These are phyloP conservation scores for Protomyces gravidus DNA, from an alignment of 1,139 yeast species.

Conservation along the genomic window DNA sequence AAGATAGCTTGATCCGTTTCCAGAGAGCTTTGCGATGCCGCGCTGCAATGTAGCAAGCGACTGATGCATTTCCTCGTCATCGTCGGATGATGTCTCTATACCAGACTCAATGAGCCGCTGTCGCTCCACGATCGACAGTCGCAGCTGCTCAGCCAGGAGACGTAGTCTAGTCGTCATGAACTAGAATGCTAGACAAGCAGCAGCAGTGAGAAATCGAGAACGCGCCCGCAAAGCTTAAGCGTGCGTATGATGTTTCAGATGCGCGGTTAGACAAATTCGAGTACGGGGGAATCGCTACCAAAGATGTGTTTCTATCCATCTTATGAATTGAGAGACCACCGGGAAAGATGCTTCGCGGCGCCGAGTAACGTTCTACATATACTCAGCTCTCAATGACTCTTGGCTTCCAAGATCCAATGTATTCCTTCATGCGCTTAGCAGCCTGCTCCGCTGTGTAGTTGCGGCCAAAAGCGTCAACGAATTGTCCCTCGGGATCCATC, in stretches of 20 bases:
- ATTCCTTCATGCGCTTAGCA: conserved; percentile 69
- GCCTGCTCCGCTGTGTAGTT: conserved; percentile 79
- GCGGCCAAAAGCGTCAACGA: conserved; percentile 89
- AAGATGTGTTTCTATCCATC: too few species aligned
- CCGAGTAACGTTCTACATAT: too few species aligned
- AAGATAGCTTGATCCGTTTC: conserved; percentile 4
- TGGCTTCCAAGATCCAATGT: conserved; percentile 60
- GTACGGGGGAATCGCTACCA: too few species aligned
- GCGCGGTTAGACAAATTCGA: too few species aligned
- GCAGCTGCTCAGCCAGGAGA: conserved; percentile 15
- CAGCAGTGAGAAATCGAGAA: too few species aligned
- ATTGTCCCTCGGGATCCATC: conserved; percentile 95
- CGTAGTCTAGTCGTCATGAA: conserved; percentile 9
- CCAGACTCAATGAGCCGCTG: conserved; percentile 8
- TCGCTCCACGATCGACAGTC: conserved; percentile 12
- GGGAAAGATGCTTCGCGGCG: too few species aligned
- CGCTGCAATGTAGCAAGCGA: conserved; percentile 6
- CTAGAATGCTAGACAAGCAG: too few species aligned
- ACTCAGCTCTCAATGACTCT: not conserved
- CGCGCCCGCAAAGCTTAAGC: too few species aligned
- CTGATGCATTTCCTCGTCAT: conserved; percentile 14
- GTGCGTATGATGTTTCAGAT: too few species aligned
- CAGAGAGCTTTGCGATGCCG: conserved; percentile 5
- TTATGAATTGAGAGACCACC: too few species aligned
- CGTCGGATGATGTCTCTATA: conserved; percentile 7